phyloP scores from a whole-genome alignment of 192 early-diverging fungal genomes.

The Gryganskiella cystojenkinii region DNA sequence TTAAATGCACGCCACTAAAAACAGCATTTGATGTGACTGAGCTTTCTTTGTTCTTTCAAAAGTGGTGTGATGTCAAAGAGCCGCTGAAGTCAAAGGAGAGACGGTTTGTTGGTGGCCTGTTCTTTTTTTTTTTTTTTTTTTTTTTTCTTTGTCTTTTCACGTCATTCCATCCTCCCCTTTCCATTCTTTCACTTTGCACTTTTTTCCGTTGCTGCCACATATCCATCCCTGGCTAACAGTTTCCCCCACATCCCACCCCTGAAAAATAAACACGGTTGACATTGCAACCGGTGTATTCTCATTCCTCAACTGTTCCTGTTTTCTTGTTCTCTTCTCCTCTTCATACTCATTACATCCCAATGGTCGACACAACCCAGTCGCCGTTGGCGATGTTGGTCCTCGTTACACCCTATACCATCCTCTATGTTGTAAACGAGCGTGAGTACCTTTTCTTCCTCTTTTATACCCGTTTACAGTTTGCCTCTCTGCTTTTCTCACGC shows the following conservation, averaged over 20 bases:
- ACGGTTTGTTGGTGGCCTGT: not conserved
- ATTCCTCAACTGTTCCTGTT: not conserved
- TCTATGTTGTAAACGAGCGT: conserved; percentile 47
- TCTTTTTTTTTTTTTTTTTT: not conserved
- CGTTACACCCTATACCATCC: conserved; percentile 47
- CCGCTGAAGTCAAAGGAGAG: too few relatives aligned
- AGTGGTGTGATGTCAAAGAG: too few relatives aligned
- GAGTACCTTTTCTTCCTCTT: not conserved
- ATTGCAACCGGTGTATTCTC: not conserved
- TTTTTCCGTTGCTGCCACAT: not conserved
- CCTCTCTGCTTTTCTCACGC: not conserved
- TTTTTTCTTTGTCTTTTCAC: not conserved
- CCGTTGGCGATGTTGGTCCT: conserved; percentile 53
- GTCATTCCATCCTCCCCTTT: not conserved
- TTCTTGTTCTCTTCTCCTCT: too few relatives aligned
- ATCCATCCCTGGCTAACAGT: not conserved
- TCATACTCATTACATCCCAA: not conserved
- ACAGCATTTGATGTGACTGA: too few relatives aligned
- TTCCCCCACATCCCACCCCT: not conserved
- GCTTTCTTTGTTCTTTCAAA: too few relatives aligned
- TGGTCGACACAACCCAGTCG: conserved; percentile 35
- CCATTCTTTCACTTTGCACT: not conserved
- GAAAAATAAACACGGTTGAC: not conserved
- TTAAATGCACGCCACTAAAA: too few relatives aligned
- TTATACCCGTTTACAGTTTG: not conserved